phyloP scores from a whole-genome alignment of 805 yeast species.

The Candida odintsovae region DNA sequence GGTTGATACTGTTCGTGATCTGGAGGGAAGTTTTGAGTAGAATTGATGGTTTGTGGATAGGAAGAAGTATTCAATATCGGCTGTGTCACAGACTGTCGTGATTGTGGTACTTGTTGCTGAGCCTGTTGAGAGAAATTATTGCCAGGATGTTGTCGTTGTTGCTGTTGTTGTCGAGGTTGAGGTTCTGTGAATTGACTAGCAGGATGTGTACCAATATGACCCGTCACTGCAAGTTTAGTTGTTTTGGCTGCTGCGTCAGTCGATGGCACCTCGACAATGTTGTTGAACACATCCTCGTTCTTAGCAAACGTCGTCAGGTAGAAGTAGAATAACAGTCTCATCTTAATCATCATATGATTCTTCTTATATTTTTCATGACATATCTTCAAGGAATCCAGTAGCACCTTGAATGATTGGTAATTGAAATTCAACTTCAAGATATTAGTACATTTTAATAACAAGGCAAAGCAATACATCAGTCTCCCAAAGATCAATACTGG shows the following conservation, averaged over 20 bases:
- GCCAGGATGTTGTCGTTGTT: constrained; percentile 1
- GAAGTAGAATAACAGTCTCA: constrained; percentile 20
- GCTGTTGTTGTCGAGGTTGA: constrained; percentile 1
- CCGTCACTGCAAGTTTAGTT: background rate
- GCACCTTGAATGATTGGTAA: constrained; percentile 7
- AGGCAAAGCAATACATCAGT: constrained; percentile 24
- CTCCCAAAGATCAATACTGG: constrained; percentile 23
- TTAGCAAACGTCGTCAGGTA: constrained; percentile 24
- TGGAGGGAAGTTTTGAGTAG: background rate
- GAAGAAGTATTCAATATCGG: background rate
- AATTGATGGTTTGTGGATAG: background rate
- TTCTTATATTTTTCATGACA: constrained; percentile 13
- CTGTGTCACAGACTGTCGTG: background rate
- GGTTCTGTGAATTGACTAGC: background rate
- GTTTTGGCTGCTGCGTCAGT: constrained; percentile 12
- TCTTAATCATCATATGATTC: constrained; percentile 18
- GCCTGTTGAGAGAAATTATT: background rate
- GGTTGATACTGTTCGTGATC: background rate
- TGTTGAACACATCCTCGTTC: constrained; percentile 19
- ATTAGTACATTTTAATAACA: constrained; percentile 20
- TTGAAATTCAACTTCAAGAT: constrained; percentile 16
- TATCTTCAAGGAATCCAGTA: constrained; percentile 12
- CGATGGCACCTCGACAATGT: constrained; percentile 12
- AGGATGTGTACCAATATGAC: background rate
- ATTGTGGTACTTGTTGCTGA: too few species aligned